A percentile compares a stretch with the other conserved stretches of the same genome.
Conservation (phyloP, 176 grass and related monocot genomes). For the Musa schizocarpa region DNA sequence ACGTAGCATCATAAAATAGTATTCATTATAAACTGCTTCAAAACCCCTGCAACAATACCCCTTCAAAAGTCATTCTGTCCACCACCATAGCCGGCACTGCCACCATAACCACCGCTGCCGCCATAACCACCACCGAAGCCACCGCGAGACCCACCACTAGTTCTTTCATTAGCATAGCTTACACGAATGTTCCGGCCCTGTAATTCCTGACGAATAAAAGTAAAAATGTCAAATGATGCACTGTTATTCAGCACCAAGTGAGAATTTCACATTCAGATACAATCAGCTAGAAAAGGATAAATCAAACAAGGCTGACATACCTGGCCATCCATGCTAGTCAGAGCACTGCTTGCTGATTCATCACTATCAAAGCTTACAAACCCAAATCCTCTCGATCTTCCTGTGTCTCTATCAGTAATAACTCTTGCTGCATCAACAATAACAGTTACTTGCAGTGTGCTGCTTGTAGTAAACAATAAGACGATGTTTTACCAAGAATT, state of each 20-base stretch:
- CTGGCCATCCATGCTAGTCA: conserved; percentile 56
- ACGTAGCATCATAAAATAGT: background rate
- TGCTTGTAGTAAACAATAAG: background rate
- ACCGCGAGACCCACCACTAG: conserved; percentile 14
- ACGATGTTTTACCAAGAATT: background rate
- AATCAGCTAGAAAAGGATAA: background rate
- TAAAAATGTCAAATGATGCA: background rate
- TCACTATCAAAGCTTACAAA: conserved; percentile 40
- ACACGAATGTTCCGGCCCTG: conserved; percentile 50
- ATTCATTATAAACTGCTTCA: background rate
- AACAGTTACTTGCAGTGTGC: background rate
- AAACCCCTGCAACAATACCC: too few relatives aligned
- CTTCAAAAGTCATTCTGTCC: background rate
- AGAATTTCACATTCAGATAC: background rate
- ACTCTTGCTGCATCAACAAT: conserved; percentile 43
- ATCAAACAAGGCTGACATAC: conserved; percentile 21
- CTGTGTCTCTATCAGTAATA: conserved; percentile 49
- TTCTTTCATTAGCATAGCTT: conserved; percentile 53
- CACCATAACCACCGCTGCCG: background rate
- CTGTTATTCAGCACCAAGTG: background rate
- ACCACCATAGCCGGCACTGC: background rate
- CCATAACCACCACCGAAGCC: background rate
- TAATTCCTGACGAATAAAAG: conserved; percentile 38
- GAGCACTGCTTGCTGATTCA: conserved; percentile 33
- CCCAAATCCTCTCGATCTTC: conserved; percentile 89